These are phyloP conservation scores for Geranium incanum DNA, from an alignment of 441 rosid species.

Conservation along the genomic window DNA sequence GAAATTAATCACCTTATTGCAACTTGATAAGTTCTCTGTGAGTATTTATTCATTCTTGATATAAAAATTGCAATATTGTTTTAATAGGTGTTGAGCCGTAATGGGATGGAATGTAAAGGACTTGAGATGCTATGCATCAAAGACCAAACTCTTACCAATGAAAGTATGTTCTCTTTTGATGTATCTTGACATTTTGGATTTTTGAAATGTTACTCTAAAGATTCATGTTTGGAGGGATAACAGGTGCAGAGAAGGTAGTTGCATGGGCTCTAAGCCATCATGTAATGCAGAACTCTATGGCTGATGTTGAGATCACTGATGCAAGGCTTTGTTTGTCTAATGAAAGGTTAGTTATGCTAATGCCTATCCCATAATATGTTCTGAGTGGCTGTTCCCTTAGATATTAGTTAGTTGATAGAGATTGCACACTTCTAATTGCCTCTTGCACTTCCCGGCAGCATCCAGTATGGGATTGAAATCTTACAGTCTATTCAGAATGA, in stretches of 20 bases:
- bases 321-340: slow-evolving; percentile 58
- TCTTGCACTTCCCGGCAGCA: slow-evolving; percentile 38
- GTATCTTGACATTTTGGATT: not conserved
- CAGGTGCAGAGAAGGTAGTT: slow-evolving; percentile 88
- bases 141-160: slow-evolving; percentile 67
- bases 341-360: slow-evolving; percentile 45
- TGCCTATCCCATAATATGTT: not conserved
- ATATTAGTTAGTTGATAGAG: not conserved
- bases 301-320: slow-evolving; percentile 35
- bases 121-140: slow-evolving; percentile 61
- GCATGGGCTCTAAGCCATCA: slow-evolving; percentile 91
- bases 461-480: slow-evolving; percentile 66
- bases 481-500: slow-evolving; percentile 70
- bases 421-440: not conserved
- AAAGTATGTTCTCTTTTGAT: slow-evolving; percentile 44
- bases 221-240: slow-evolving; percentile 1
- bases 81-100: slow-evolving; percentile 52
- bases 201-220: not conserved
- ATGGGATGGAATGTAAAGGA: slow-evolving; percentile 66
- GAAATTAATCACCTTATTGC: not conserved
- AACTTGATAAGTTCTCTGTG: not conserved
- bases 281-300: slow-evolving; percentile 61
- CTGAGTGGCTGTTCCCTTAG: not conserved
- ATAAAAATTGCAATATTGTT: not conserved
- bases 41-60: not conserved